Conservation (phyloP, 2,329 filamentous ascomycete genomes). For the Arthrobotrys sphaeroides region DNA sequence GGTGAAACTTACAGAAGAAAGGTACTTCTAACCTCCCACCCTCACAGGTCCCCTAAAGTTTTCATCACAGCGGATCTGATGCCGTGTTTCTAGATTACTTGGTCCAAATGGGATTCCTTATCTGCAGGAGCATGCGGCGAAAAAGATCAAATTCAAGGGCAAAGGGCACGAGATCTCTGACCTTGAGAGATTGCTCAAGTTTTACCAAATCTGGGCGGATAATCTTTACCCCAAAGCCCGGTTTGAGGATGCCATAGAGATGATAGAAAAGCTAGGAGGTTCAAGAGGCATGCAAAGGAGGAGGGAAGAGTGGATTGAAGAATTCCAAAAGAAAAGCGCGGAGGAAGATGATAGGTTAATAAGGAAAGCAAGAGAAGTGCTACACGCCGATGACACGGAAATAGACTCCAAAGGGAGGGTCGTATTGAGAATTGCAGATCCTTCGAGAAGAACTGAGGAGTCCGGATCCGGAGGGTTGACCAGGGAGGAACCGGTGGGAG, state of each 20-base stretch:
- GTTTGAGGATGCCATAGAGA: slow-evolving; percentile 85
- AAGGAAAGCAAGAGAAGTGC: slow-evolving; percentile 14
- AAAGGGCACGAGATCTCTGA: slow-evolving; percentile 91
- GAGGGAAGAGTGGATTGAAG: slow-evolving; percentile 56
- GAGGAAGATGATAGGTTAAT: slow-evolving; percentile 56
- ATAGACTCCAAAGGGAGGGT: slow-evolving; percentile 54
- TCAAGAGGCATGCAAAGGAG: slow-evolving; percentile 70
- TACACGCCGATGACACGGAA: slow-evolving; percentile 53
- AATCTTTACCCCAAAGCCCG: slow-evolving; percentile 94
- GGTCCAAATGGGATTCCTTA: slow-evolving; percentile 85
- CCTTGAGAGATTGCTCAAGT: slow-evolving; percentile 79
- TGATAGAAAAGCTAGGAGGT: slow-evolving; percentile 94
- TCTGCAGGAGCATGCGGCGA: slow-evolving; percentile 75
- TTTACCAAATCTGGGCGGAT: slow-evolving; percentile 97
- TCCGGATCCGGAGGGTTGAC: slow-evolving; percentile 28
- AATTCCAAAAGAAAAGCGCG: slow-evolving; percentile 58
- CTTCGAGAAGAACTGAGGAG: slow-evolving; percentile 54
- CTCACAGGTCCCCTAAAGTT: background rate
- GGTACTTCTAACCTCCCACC: slow-evolving; percentile 63
- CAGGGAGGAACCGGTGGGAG: background rate
- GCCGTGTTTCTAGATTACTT: slow-evolving; percentile 70
- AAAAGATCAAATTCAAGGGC: slow-evolving; percentile 81
- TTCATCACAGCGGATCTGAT: background rate
- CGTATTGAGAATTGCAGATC: slow-evolving; percentile 62
- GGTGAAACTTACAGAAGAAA: slow-evolving; percentile 85